Evolutionary conservation across 495 filamentous ascomycete species (phyloP).

Genomic region (Xylaria intraflava): DNA sequence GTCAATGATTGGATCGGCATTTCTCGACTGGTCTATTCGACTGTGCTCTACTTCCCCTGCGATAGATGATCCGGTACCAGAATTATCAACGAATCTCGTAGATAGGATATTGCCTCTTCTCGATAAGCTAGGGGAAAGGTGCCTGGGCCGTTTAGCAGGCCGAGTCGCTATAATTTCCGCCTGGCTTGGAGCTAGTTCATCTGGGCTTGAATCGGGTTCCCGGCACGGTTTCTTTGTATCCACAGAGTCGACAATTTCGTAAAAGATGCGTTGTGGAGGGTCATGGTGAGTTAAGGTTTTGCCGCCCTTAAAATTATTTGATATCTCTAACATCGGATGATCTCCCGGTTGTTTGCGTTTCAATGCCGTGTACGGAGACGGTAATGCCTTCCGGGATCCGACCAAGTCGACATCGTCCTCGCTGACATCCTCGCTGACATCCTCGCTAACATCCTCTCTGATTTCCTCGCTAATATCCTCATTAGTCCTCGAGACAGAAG

Average conservation of each 20-base stretch:
- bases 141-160: constrained; percentile 5
- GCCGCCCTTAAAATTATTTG: constrained; percentile 5
- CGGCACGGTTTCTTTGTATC: not conserved
- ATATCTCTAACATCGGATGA: not conserved
- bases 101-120: constrained; percentile 16
- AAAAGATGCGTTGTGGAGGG: not conserved
- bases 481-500: not conserved
- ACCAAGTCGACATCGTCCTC: constrained; percentile 8
- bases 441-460: not conserved
- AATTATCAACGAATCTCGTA: constrained; percentile 11
- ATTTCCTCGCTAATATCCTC: not conserved
- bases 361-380: not conserved
- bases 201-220: not conserved
- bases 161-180: constrained; percentile 7
- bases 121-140: constrained; percentile 17
- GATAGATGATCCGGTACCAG: not conserved
- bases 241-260: constrained; percentile 8
- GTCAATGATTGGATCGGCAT: constrained; percentile 2
- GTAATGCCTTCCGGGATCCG: not conserved
- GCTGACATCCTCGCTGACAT: not conserved
- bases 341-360: not conserved
- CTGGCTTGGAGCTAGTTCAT: constrained; percentile 4
- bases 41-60: not conserved
- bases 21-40: not conserved
- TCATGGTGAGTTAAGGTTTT: not conserved